Percentiles rank a stretch among this genome's conserved stretches.
phyloP scores from a whole-genome alignment of 2,329 filamentous ascomycete genomes.

The Ceratocystis harringtonii region DNA sequence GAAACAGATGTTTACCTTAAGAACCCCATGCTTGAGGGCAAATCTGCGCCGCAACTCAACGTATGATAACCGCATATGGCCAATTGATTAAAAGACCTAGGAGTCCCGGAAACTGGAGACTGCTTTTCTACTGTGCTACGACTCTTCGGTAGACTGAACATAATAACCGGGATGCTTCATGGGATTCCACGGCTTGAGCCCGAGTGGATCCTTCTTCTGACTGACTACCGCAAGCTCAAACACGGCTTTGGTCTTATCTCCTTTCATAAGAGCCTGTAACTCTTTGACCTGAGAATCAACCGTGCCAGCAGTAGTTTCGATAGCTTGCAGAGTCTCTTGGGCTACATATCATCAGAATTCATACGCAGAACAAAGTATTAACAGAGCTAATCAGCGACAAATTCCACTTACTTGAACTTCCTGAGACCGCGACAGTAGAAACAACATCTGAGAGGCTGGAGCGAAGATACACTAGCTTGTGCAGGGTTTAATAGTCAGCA shows the following conservation, averaged over 20 bases:
- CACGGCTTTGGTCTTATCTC: conserved; percentile 34
- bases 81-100: not conserved
- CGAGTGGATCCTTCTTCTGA: conserved; percentile 37
- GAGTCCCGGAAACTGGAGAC: too few species aligned
- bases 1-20: not conserved
- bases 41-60: not conserved
- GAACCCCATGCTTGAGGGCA: conserved; percentile 3
- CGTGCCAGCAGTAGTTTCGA: conserved; percentile 6
- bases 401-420: conserved; percentile 8
- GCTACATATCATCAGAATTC: conserved; percentile 22
- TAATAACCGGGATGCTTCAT: conserved; percentile 46
- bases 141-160: conserved; percentile 8
- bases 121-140: not conserved
- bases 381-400: not conserved
- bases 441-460: conserved; percentile 16
- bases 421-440: conserved; percentile 13
- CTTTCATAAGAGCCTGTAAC: conserved; percentile 33
- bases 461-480: conserved; percentile 16
- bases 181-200: conserved; percentile 44
- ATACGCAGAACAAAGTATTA: not conserved
- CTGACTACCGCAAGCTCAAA: conserved; percentile 40
- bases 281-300: conserved; percentile 27
- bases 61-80: not conserved
- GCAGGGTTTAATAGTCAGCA: not conserved
- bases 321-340: conserved; percentile 32